phyloP scores from a whole-genome alignment of 192 early-diverging fungal species.

The Rhizophagus prolifer region DNA sequence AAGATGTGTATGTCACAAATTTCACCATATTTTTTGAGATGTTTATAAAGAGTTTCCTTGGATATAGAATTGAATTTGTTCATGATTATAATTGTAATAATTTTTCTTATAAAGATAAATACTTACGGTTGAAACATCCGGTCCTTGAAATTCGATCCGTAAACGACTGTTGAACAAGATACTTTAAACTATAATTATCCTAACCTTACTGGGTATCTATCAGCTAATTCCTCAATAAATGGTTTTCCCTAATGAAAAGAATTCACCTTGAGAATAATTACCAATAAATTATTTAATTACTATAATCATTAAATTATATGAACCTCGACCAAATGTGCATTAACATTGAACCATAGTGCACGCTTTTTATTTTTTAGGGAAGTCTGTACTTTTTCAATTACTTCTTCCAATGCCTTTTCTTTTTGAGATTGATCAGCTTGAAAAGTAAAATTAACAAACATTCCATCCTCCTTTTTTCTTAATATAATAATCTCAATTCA shows the following conservation, averaged over 20 bases:
- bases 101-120: no score
- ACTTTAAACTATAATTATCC: not conserved
- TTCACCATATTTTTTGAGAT: slow-evolving; percentile 76
- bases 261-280: not conserved
- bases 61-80: not conserved
- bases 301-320: not conserved
- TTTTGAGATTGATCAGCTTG: slow-evolving; percentile 33
- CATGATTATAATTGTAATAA: not conserved
- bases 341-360: slow-evolving; percentile 69
- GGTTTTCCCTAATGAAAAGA: slow-evolving; percentile 47
- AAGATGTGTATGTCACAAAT: slow-evolving; percentile 75
- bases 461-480: slow-evolving; percentile 51
- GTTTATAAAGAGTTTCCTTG: slow-evolving; percentile 64
- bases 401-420: slow-evolving; percentile 41
- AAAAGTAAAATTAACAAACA: slow-evolving; percentile 55
- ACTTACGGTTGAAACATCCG: slow-evolving; percentile 55
- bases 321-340: slow-evolving; percentile 64
- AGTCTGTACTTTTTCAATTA: slow-evolving; percentile 42
- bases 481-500: not conserved
- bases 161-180: slow-evolving; percentile 36
- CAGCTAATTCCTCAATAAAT: slow-evolving; percentile 70
- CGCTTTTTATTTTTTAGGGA: slow-evolving; percentile 53
- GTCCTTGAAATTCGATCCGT: slow-evolving; percentile 77
- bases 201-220: slow-evolving; percentile 48
- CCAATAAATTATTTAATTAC: not conserved